phyloP scores from a whole-genome alignment of 352 stramenopile species.

The Blastocystis sp. region DNA sequence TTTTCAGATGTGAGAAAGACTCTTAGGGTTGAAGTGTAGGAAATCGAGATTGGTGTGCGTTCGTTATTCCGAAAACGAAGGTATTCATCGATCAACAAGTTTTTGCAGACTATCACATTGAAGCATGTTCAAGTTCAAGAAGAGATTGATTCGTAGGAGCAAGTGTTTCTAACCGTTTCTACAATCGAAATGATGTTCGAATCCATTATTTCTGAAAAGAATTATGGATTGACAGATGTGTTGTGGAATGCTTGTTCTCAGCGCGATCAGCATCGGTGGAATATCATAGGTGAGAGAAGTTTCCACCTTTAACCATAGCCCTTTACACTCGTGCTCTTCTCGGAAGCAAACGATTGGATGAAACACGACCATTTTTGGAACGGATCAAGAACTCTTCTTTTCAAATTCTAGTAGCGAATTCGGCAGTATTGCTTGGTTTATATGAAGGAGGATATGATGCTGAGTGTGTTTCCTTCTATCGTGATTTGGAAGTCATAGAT shows the following conservation, averaged over 20 bases:
- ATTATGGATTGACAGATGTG: conserved; percentile 24
- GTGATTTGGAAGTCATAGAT: background rate
- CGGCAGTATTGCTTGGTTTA: background rate
- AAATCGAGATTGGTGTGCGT: conserved; percentile 27
- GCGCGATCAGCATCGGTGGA: background rate
- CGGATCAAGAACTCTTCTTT: background rate
- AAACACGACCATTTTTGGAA: background rate
- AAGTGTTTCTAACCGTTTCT: background rate
- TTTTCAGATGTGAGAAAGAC: background rate
- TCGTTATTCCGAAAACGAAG: conserved; percentile 15
- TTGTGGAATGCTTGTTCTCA: background rate
- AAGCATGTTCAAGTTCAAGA: background rate
- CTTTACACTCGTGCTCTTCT: conserved; percentile 13
- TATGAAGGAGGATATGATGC: conserved; percentile 25
- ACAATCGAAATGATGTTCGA: conserved; percentile 51
- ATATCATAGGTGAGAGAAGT: background rate
- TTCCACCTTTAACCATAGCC: background rate
- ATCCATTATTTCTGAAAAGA: background rate
- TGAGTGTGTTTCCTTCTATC: conserved; percentile 26
- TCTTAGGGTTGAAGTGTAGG: background rate
- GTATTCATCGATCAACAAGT: conserved; percentile 30
- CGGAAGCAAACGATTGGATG: background rate
- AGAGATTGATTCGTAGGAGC: background rate
- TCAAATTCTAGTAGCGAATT: background rate
- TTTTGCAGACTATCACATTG: background rate